phyloP scores from a whole-genome alignment of 768 basidiomycete genomes.

The Leccinellum rugosiceps region DNA sequence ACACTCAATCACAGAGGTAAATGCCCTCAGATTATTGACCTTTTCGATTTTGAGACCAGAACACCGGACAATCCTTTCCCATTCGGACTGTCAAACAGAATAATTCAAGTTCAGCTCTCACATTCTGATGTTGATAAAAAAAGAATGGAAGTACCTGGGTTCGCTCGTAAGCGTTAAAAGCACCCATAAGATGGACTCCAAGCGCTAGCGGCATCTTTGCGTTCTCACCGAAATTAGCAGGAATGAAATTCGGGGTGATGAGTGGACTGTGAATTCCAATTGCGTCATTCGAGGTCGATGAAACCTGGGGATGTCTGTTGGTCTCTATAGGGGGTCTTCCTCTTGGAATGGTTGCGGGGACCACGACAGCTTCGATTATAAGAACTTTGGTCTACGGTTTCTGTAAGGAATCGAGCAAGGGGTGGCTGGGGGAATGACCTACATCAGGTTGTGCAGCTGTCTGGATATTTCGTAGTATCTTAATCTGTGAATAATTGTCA shows the following conservation, averaged over 20 bases:
- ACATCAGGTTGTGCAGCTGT: neutral
- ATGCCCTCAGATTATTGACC: neutral
- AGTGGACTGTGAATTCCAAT: neutral
- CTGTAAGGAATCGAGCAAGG: neutral
- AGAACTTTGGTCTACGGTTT: neutral
- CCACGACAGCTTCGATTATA: neutral
- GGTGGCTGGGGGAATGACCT: neutral
- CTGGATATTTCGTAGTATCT: neutral
- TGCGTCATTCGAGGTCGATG: neutral
- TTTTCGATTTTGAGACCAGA: neutral
- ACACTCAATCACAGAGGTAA: conserved; percentile 2
- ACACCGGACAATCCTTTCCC: neutral
- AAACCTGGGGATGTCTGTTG: neutral
- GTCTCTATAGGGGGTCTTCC: neutral
- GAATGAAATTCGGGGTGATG: neutral
- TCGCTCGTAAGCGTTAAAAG: neutral
- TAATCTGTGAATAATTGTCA: neutral
- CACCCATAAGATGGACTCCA: neutral
- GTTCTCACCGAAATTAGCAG: neutral
- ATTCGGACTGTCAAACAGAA: neutral
- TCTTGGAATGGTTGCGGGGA: neutral
- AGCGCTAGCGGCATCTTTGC: neutral
- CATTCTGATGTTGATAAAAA: neutral
- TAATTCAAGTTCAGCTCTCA: neutral
- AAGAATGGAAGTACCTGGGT: neutral